Base-by-base conservation (phyloP, 305 asterid species). In the Lippia alba region DNA sequence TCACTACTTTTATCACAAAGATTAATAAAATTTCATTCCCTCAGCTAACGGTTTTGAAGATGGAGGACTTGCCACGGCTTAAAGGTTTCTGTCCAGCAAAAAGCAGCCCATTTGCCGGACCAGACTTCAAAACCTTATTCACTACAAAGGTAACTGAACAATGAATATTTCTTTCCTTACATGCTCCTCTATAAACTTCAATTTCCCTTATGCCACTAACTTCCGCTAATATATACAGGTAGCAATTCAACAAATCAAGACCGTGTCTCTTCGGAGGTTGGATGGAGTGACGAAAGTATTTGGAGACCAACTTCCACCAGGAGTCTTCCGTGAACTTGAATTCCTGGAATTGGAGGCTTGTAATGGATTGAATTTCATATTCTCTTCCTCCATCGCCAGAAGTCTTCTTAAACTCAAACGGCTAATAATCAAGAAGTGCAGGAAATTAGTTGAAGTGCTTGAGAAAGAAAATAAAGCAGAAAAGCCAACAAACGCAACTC, bases 381-480 rank as follows among this genome's bases (percentile, higher is more conserved):
- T 70, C 55, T 17, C 80, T 49, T 57, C 53, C 41, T 50, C 55
- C 6, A 17, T 60, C 6, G 76, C 80, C n/a, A 18, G 16, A 40
- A 59, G 66, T 4, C 76, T 56, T 10, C 46, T n/a, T 30, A 66
- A 76, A 41, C 73, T 76, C 46, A 76, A 65, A 66, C 53, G 61
- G 32, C 20, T 76, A 53, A 50, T 41, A 60, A 45, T 76, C 33
- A 12, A 4, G 17, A 66, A 70, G 19, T 70, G 73, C 61, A 24
- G 40, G 30, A 50, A 8, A 46, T 64, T 76, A 61, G 49, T 18
- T 12, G 60, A 59, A 40, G 34, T 70, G 48, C 54, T 76, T 0
- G 70, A 58, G 51, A 61, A 65, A 12, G 70, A 75, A 33, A 64
- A 49, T 15, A 9, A 50, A 58, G 46, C 17, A 41, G 34, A 17